Evolutionary conservation across 768 basidiomycete genomes (phyloP).

Genomic region (Fomitopsis serialis): DNA sequence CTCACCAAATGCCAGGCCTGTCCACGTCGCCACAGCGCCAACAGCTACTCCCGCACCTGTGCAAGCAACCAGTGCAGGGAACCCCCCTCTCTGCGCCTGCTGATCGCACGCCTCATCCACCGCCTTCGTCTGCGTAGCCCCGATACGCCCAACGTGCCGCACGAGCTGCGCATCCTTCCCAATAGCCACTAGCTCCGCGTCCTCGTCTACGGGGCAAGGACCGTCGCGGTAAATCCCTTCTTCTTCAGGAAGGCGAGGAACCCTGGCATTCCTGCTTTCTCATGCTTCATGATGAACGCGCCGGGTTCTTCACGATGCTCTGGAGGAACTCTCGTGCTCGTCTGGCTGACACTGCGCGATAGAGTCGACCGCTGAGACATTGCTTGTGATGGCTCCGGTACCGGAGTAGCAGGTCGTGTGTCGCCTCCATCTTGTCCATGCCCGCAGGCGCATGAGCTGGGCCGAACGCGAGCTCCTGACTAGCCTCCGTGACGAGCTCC

Average conservation of each 20-base stretch:
- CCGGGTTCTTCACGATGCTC: not conserved
- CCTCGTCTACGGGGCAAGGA: not conserved
- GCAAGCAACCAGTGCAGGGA: not conserved
- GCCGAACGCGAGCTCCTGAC: not conserved
- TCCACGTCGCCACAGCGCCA: constrained; percentile 56
- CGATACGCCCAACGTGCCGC: not conserved
- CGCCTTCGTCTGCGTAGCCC: not conserved
- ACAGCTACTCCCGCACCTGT: constrained; percentile 48
- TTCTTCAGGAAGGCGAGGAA: not conserved
- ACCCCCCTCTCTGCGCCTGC: not conserved
- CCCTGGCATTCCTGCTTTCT: not conserved
- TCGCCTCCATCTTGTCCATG: not conserved
- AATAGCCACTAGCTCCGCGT: not conserved
- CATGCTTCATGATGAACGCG: not conserved
- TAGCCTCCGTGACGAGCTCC: not conserved
- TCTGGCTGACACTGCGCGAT: not conserved
- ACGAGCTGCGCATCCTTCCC: not conserved
- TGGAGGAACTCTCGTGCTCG: not conserved
- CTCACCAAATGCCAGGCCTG: constrained; percentile 53
- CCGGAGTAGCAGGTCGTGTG: not conserved
- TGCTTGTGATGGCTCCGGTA: not conserved
- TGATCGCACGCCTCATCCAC: not conserved
- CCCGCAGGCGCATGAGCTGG: not conserved
- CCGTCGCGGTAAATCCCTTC: not conserved
- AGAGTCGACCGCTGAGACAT: not conserved